Base-by-base conservation (phyloP, 2,329 filamentous ascomycete genomes). In the Talaromyces funiculosus region DNA sequence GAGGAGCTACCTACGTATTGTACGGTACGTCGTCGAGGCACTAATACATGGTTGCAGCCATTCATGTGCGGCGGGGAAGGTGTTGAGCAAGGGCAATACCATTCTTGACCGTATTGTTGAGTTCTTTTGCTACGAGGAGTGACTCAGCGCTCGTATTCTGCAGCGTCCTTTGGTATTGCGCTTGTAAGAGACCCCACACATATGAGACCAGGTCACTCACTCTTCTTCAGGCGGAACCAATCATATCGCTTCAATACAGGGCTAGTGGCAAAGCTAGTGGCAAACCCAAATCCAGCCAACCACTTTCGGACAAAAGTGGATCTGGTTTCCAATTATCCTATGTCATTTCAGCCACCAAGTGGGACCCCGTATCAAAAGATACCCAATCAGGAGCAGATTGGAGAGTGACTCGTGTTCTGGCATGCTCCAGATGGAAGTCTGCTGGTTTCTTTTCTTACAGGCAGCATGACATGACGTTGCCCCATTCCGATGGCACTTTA, bases 391-490 rank as follows among this genome's bases (percentile, higher is more conserved):
- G 3, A 16, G 18, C 47, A 22, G 31, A n/a, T n/a, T 43, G 51
- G n/a, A 29, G 20, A 40, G 42, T 12, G 24, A 31, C 49, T 40
- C 45, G 43, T 47, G 35, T 37, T 42, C 56, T 43, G 56, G 56
- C 56, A 58, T 31, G 72, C 65, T 72, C 75, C n/a, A 22, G 42
- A 26, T 26, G 42, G 42, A n/a, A 26, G 22, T 24, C 43, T 69
- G 63, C 62, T 67, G 66, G 62, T 64, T 65, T 56, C 29, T 38
- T 62, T 38, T 62, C 60, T 54, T 49, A 51, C 47, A 35, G n/a
- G 35, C 29, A 20, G 8, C 45, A 31, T 49, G 20, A 35, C 59
- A 45, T 59, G 68, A 65, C 64, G 57, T 59, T 59, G 47, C 24
- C 37, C 47, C 47, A 33, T 35, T 51, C 29, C 47, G 9, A 51